These are phyloP conservation scores for Pterocarpus macrocarpus DNA, from an alignment of 306 rosid genomes.

Conservation along the genomic window DNA sequence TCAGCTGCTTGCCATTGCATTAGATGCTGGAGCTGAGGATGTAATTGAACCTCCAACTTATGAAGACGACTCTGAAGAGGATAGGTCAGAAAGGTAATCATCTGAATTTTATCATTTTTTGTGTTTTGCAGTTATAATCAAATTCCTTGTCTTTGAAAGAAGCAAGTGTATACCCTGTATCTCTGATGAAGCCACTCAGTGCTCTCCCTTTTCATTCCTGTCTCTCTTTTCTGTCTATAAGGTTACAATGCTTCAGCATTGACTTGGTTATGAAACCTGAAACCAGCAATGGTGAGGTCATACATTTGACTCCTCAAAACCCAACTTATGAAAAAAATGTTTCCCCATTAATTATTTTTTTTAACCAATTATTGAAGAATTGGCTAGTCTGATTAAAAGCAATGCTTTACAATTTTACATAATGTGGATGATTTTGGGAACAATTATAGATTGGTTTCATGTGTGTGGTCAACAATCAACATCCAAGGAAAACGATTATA, in stretches of 20 bases:
- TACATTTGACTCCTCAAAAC: conserved; percentile 33
- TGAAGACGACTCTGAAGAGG: conserved; percentile 90
- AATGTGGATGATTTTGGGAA: conserved; percentile 16
- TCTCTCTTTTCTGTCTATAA: conserved; percentile 32
- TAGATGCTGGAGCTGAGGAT: conserved; percentile 95
- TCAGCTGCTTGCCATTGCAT: conserved; percentile 75
- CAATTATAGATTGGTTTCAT: background rate
- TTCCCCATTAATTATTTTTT: background rate
- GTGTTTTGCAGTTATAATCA: conserved; percentile 13
- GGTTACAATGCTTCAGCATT: conserved; percentile 9
- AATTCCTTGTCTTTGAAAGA: conserved; percentile 27
- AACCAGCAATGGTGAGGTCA: conserved; percentile 18
- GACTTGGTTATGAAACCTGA: conserved; percentile 27
- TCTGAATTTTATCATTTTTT: conserved; percentile 17
- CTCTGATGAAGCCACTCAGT: conserved; percentile 16
- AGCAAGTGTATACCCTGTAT: conserved; percentile 10
- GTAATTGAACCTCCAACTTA: conserved; percentile 82
- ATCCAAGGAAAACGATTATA: background rate
- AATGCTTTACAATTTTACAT: background rate
- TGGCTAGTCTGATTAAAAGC: conserved; percentile 13
- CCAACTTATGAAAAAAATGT: background rate
- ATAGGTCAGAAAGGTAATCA: conserved; percentile 72
- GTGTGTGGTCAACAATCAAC: conserved; percentile 1
- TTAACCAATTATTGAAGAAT: conserved; percentile 2
- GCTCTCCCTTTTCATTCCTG: background rate